These are phyloP conservation scores for Phytopythium aichiense DNA, from an alignment of 352 stramenopile species.

Conservation along the genomic window DNA sequence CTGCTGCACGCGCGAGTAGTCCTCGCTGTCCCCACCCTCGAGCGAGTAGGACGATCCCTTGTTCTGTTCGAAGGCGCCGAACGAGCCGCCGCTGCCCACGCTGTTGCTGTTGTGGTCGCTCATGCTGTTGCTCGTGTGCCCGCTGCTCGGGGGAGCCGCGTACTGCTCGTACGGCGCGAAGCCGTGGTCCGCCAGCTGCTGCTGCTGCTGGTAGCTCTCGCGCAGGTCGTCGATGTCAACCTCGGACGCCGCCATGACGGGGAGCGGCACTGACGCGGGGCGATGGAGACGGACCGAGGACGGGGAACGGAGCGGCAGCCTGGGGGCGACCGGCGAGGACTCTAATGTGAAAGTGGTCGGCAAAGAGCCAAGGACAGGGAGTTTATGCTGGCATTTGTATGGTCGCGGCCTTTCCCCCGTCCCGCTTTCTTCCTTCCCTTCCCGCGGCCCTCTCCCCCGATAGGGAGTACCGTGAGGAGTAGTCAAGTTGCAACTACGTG, in stretches of 20 bases:
- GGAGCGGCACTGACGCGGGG: no score
- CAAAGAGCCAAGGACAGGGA: no score
- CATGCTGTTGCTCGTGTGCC: conserved; percentile 9
- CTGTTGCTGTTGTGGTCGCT: conserved; percentile 21
- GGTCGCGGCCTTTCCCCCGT: no score
- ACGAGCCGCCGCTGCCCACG: conserved; percentile 18
- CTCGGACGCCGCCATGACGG: conserved; percentile 33
- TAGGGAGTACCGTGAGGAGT: no score
- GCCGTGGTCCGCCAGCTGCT: conserved; percentile 4
- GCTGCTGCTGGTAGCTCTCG: conserved; percentile 13
- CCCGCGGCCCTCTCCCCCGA: no score
- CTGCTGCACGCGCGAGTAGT: conserved; percentile 24
- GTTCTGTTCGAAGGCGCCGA: conserved; percentile 20
- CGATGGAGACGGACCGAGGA: neutral
- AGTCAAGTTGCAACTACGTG: no score
- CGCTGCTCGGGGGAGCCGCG: conserved; percentile 11
- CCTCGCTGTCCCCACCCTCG: conserved; percentile 21
- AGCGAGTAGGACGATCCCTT: conserved; percentile 19
- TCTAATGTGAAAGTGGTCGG: no score
- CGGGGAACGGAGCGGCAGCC: no score
- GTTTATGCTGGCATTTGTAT: no score
- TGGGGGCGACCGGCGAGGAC: no score
- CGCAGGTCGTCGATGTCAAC: conserved; percentile 38
- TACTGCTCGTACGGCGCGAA: conserved; percentile 10
- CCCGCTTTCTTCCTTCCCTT: no score